Evolutionary conservation across 129 eudicot genomes (phyloP), one percentile per base, ranked within the genome.

Genomic region (Gnaphalium uliginosum): DNA sequence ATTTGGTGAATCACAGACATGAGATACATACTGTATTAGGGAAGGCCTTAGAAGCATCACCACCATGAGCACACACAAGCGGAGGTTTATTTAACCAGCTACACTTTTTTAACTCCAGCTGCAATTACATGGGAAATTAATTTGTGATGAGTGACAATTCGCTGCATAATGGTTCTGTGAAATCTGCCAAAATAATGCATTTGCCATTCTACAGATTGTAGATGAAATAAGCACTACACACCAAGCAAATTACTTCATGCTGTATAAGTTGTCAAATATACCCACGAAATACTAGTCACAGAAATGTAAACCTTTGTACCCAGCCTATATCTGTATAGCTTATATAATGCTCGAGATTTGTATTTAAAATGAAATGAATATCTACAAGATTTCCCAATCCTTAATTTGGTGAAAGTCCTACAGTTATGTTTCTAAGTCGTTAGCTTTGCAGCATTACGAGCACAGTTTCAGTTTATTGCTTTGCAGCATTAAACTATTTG

Each of bases 1-100:
- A 69, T 27, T 4, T n/a, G 48, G 66, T 54, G 53, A 56, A 17
- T 68, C 30, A 71, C 1, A 73, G 78, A 65, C 50, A 81, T 66
- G 10, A 57, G 70, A 73, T 62, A 64, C 87, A 75, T 89, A 94
- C 99, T 24, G 96, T 94, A 78, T 94, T 94, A n/a, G 99, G 99
- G 72, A 91, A 94, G 79, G 93, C 99, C 62, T 85, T 87, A 76
- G 87, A 82, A 43, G 99, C 84, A 76, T 94, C 99, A 65, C 97
- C 99, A 35, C 99, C 99, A 87, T 94, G 99, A 82, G 97, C 99
- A 87, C 99, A 94, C 26, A 94, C 98, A 61, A 94, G 85, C 66
- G 97, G 96, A 76, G 97, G 93, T 57, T 77, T 86, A 58, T 41
- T 70, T 60, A 94, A 75, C 99, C 99, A 94, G 50, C 90, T 84